Percentiles rank a stretch among this genome's conserved stretches.
phyloP scores from a whole-genome alignment of 225 moss, liverwort and hornwort genomes.

The Polytrichum commune region DNA sequence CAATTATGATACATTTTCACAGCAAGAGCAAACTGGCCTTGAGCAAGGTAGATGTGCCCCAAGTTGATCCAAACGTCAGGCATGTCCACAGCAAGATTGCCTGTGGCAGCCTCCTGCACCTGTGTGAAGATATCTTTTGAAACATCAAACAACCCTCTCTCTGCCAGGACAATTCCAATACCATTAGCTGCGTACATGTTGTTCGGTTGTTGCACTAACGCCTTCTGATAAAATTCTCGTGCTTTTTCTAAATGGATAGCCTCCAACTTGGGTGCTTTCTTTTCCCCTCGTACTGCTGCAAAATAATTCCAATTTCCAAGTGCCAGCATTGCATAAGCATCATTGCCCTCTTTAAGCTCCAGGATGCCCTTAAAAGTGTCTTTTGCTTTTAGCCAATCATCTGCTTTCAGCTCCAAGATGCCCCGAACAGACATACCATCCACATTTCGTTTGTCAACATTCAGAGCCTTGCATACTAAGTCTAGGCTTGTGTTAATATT shows the following conservation, averaged over 20 bases:
- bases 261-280: constrained; percentile 94
- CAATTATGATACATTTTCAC: constrained; percentile 99
- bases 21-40: constrained; percentile 93
- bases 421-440: constrained; percentile 88
- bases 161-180: constrained; percentile 92
- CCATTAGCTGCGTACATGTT: constrained; percentile 99
- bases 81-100: constrained; percentile 88
- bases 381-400: constrained; percentile 98
- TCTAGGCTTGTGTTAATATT: constrained; percentile 64
- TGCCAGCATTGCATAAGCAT: constrained; percentile 82
- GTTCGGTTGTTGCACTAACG: constrained; percentile 67
- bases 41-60: constrained; percentile 94
- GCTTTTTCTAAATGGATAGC: constrained; percentile 95
- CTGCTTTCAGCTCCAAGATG: constrained; percentile 84
- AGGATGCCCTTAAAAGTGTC: constrained; percentile 90
- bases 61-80: constrained; percentile 99
- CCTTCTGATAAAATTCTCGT: constrained; percentile 88
- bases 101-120: constrained; percentile 98
- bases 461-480: constrained; percentile 75
- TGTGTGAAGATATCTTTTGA: constrained; percentile 99
- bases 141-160: constrained; percentile 91
- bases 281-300: constrained; percentile 93
- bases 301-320: constrained; percentile 99
- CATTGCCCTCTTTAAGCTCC: constrained; percentile 74
- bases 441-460: constrained; percentile 62